These are phyloP conservation scores for Wickerhamiella bombiphila DNA, from an alignment of 805 yeast genomes.

Conservation along the genomic window DNA sequence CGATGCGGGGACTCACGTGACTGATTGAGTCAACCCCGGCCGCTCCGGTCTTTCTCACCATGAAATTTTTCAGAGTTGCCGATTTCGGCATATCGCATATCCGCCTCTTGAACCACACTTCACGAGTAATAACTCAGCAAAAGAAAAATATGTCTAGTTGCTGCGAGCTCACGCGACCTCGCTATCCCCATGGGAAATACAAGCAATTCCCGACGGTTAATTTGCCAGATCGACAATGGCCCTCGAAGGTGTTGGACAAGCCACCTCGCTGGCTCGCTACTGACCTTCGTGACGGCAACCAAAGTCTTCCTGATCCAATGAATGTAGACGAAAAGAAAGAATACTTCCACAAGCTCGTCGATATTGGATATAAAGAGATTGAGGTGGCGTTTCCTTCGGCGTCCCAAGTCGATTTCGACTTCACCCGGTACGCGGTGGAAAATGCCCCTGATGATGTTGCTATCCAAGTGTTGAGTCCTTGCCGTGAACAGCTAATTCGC, in stretches of 20 bases:
- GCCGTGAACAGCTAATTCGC: constrained; percentile 56
- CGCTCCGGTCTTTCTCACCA: too few species aligned
- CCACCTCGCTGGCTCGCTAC: constrained; percentile 78
- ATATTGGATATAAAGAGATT: constrained; percentile 67
- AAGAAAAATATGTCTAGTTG: neutral
- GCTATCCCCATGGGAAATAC: constrained; percentile 31
- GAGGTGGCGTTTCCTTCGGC: constrained; percentile 78
- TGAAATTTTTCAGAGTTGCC: too few species aligned
- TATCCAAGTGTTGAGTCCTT: constrained; percentile 62
- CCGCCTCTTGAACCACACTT: neutral
- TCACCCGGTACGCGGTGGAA: constrained; percentile 60
- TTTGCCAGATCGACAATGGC: constrained; percentile 59
- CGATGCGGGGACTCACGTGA: too few species aligned
- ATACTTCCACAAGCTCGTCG: constrained; percentile 53
- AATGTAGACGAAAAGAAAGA: constrained; percentile 60
- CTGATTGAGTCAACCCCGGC: too few species aligned
- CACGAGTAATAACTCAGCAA: neutral
- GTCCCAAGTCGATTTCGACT: constrained; percentile 66
- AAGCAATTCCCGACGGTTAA: constrained; percentile 38
- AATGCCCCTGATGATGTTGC: constrained; percentile 63
- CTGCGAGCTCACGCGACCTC: neutral
- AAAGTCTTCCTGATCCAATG: constrained; percentile 78
- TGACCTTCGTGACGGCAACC: constrained; percentile 74
- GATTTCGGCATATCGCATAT: too few species aligned
- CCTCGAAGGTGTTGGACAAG: constrained; percentile 37